Conservation (phyloP, 306 rosid species). For the Clitoria ternatea region DNA sequence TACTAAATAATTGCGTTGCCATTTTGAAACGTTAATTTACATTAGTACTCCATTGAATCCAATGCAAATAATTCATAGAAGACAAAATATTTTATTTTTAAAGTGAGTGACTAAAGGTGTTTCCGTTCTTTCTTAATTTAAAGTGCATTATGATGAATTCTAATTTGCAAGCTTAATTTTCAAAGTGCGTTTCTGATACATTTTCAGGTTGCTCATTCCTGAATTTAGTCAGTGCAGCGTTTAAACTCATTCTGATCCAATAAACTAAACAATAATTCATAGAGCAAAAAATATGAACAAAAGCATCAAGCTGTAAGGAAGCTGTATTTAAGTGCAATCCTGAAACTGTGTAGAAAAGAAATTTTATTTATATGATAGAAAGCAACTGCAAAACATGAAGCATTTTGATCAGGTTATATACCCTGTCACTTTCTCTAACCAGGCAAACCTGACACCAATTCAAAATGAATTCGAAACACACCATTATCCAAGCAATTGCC, state of each 20-base stretch:
- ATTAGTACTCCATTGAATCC: not conserved
- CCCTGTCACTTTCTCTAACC: not conserved
- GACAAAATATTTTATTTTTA: not conserved
- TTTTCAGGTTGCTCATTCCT: not conserved
- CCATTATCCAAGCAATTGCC: not conserved
- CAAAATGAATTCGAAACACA: not conserved
- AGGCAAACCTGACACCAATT: not conserved
- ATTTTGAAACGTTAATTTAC: not conserved
- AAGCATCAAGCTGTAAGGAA: not conserved
- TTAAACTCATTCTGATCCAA: not conserved
- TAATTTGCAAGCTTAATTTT: not conserved
- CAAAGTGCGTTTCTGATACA: not conserved
- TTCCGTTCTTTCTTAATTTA: not conserved
- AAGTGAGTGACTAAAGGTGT: not conserved
- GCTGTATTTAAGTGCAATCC: not conserved
- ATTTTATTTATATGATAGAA: not conserved
- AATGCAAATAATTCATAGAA: not conserved
- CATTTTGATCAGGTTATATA: not conserved
- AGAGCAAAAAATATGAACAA: not conserved
- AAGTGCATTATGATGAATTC: not conserved
- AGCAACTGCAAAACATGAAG: not conserved
- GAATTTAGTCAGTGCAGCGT: not conserved
- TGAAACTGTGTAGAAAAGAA: not conserved
- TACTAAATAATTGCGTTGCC: not conserved
- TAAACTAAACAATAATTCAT: not conserved